Evolutionary conservation across 805 yeast genomes (phyloP).

Genomic region (Blastobotrys muscicola): DNA sequence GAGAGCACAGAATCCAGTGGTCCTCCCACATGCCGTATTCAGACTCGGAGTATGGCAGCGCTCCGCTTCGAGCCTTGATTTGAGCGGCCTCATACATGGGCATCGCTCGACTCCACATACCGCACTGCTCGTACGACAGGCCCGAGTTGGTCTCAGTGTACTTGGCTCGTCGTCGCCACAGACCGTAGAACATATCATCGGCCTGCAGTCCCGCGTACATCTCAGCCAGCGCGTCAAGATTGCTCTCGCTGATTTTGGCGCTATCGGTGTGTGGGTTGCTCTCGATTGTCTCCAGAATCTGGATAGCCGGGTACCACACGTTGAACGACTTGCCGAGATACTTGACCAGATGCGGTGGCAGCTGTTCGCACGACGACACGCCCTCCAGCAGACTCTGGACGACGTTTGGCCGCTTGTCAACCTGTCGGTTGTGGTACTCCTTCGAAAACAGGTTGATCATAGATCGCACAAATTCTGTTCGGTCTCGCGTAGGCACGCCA

Average conservation of each 20-base stretch:
- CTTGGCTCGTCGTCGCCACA: conserved; percentile 95
- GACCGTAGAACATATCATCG: conserved; percentile 94
- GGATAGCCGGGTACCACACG: conserved; percentile 85
- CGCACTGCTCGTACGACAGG: conserved; percentile 86
- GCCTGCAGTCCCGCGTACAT: conserved; percentile 82
- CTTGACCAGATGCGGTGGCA: conserved; percentile 91
- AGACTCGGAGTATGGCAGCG: conserved; percentile 86
- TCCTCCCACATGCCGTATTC: conserved; percentile 98
- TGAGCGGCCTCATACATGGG: conserved; percentile 94
- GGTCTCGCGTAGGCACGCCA: conserved; percentile 69
- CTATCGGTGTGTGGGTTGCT: conserved; percentile 54
- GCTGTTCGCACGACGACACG: conserved; percentile 55
- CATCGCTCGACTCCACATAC: conserved; percentile 89
- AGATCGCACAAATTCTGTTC: conserved; percentile 73
- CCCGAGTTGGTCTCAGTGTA: conserved; percentile 91
- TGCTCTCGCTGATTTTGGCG: conserved; percentile 68
- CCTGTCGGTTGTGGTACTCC: conserved; percentile 89
- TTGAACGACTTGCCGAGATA: conserved; percentile 79
- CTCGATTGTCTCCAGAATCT: conserved; percentile 67
- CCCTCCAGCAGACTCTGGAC: conserved; percentile 79
- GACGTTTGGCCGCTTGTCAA: conserved; percentile 77
- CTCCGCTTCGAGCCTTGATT: conserved; percentile 91
- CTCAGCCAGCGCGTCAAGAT: conserved; percentile 84
- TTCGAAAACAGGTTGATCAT: conserved; percentile 72
- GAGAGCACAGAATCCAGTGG: conserved; percentile 96